Evolutionary conservation across 2,329 filamentous ascomycete genomes (phyloP), one percentile per base, ranked within the genome.

Genomic region (Paraphoma chrysanthemicola): DNA sequence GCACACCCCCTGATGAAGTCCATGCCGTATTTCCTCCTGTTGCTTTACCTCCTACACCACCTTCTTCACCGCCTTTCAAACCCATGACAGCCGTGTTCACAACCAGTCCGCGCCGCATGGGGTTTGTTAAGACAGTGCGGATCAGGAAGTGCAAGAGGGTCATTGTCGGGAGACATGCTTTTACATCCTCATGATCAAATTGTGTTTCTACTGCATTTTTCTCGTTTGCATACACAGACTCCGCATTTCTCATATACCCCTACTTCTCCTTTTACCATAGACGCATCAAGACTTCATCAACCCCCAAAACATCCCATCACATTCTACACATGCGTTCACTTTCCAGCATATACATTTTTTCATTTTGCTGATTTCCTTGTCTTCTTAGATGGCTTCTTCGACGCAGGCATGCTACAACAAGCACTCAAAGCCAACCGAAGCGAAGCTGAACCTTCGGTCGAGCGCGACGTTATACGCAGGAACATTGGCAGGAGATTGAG

Each of bases 361-460:
- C 61, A 42, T 58, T 60, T 67, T 64, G 57, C 66, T 72, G 60
- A 67, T 78, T 76, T 68, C 76, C 56, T 49, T 47, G 59, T 62
- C 64, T 46, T 60, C 59, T 52, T 72, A 97, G 93, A 97, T 82
- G 94, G 94, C 31, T 97, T 98, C 82, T 98, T 98, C 79, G 94
- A 98, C 74, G 93, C 94, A 0, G 94, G 94, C 12, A 96, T 97
- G 92, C 85, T 97, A 5, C 83, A 95, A 23, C 91, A 96, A 75
- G 92, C 93, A 1, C 86, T 97, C 55, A 93, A 93, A 73, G 89
- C 89, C 2, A 85, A 89, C 48, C 62, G 60, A 41, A 53, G 59
- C 46, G 84, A 87, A 31, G 65, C 59, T 54, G 81, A 79, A 33
- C 73, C 78, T 43, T 84, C 87, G 59, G 78, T 83, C 44, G 87